Evolutionary conservation across 148 eudicot species (phyloP).

Genomic region (Cornus suecica): DNA sequence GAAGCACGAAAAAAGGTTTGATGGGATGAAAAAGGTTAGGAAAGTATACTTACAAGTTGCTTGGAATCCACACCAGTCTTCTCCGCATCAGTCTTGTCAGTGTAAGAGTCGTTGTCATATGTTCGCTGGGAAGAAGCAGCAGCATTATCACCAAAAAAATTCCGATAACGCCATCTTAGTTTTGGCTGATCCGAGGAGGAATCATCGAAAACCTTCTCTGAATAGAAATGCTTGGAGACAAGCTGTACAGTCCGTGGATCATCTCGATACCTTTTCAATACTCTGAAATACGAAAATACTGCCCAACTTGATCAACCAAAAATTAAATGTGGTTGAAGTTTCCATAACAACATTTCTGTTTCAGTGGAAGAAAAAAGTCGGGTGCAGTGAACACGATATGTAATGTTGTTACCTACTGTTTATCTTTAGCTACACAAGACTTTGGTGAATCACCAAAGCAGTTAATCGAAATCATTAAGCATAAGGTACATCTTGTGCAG

Average conservation of each 20-base stretch:
- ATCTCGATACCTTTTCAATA: conserved; percentile 42
- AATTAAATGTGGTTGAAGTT: not conserved
- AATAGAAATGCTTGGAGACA: conserved; percentile 55
- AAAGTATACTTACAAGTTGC: conserved; percentile 19
- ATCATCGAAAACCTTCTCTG: conserved; percentile 60
- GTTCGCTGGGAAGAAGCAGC: conserved; percentile 11
- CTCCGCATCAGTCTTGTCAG: conserved; percentile 15
- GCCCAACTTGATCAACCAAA: not conserved
- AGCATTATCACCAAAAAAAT: conserved; percentile 28
- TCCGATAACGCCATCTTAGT: conserved; percentile 44
- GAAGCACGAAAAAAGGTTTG: not conserved
- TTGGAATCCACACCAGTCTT: conserved; percentile 6
- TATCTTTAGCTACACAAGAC: no score
- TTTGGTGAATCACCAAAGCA: no score
- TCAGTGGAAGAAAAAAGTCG: no score
- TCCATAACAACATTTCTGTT: no score
- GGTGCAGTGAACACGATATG: no score
- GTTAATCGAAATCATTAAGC: no score
- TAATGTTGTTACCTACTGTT: no score
- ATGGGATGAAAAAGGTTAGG: not conserved
- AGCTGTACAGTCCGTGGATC: conserved; percentile 37
- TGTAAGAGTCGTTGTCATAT: conserved; percentile 21
- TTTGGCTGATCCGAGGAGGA: conserved; percentile 40
- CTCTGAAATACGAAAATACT: conserved; percentile 33
- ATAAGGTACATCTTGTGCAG: no score